These are phyloP conservation scores for Aspergillus sclerotiicarbonarius DNA, from an alignment of 495 filamentous ascomycete species.

Conservation along the genomic window DNA sequence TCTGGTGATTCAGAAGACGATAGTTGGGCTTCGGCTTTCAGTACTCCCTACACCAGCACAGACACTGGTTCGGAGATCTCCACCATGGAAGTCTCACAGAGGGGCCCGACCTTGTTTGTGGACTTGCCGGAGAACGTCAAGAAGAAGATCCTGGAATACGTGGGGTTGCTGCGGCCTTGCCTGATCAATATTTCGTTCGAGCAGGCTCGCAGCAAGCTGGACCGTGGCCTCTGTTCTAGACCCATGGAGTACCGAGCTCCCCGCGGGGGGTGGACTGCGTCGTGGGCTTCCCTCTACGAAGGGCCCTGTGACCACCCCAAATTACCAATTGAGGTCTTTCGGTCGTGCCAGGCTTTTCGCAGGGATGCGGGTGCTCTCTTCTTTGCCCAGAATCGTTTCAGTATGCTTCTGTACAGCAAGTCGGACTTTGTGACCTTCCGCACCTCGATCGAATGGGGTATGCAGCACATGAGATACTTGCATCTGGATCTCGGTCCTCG, in stretches of 20 bases:
- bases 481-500: conserved; percentile 23
- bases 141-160: conserved; percentile 24
- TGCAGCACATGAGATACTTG: conserved; percentile 14
- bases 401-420: conserved; percentile 10
- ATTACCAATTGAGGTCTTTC: conserved; percentile 22
- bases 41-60: not conserved
- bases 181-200: conserved; percentile 18
- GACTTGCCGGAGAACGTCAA: conserved; percentile 21
- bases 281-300: conserved; percentile 6
- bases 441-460: conserved; percentile 12
- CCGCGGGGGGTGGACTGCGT: not conserved
- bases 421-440: conserved; percentile 19
- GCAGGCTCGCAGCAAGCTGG: conserved; percentile 6
- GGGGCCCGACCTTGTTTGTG: conserved; percentile 13
- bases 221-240: not conserved
- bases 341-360: conserved; percentile 13
- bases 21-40: not conserved
- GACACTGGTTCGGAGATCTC: not conserved
- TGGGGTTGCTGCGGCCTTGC: conserved; percentile 23
- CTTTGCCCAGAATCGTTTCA: conserved; percentile 20
- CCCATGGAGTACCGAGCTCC: conserved; percentile 4
- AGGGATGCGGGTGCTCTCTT: conserved; percentile 16
- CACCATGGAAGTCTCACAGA: not conserved
- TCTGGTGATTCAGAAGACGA: not conserved
- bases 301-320: conserved; percentile 18